Base-by-base conservation (phyloP, 805 yeast genomes). In the Sungouiozyma intestinalis region DNA sequence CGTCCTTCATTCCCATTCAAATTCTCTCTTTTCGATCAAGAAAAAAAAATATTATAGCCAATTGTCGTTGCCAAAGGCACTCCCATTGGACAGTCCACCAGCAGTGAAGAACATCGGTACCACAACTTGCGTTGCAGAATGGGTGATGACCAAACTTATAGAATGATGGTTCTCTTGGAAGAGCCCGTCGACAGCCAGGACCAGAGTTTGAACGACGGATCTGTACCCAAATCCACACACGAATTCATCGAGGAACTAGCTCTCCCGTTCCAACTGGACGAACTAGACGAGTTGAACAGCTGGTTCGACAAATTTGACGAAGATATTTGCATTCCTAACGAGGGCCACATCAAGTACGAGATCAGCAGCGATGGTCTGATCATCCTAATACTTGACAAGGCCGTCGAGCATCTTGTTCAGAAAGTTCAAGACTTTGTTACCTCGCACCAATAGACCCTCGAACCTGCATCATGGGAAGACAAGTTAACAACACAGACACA, bases 261-360 rank as follows among this genome's bases (percentile, higher is more conserved):
- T 14, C 37, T 60, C 18, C 64, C 64, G 6, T 51, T 62, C 35
- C 48, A 48, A 3, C 48, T 54, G 16, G 63, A 60, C 13, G 65
- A 61, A 34, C 39, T 60, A 39, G 65, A 60, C 35, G 43, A 43
- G 3, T 45, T 62, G 27, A 61, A 62, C 32, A 40, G 45, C 17
- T 61, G 65, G 65, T 62, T 62, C 46, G 65, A 61, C 46, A 58
- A 54, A 40, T 54, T 65, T 49, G 69, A 58, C 47, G 60, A 52
- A 33, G 53, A 55, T 20, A 58, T 62, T 17, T 62, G 64, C 43
- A 61, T 62, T 50, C 65, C 65, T 39, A 61, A 62, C 40, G 66
- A 62, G 44, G 65, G 65, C 11, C 60, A 58, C 48, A 59, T 62
- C 34, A 62, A 62, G 35, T 62, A 62, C 42, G 66, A 62, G 42